A percentile compares a stretch with the other conserved stretches of the same genome.
Evolutionary conservation across 495 filamentous ascomycete genomes (phyloP).

Genomic region (Penicillium chermesinum): DNA sequence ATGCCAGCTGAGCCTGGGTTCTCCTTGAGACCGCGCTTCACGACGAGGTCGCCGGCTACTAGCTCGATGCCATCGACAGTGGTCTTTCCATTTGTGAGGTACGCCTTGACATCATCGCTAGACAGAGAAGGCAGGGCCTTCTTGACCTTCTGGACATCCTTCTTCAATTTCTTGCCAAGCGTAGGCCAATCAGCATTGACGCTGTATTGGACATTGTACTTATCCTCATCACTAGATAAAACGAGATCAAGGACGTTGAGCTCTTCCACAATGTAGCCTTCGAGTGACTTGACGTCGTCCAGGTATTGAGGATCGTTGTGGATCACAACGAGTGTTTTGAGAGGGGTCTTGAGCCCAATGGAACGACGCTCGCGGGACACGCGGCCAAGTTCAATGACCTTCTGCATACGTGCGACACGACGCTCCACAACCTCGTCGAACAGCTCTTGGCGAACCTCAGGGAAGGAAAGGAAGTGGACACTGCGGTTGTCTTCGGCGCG

Average conservation of each 20-base stretch:
- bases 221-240: constrained; percentile 78
- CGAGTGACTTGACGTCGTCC: constrained; percentile 77
- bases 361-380: constrained; percentile 79
- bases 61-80: constrained; percentile 79
- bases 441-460: constrained; percentile 78
- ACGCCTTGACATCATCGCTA: constrained; percentile 71
- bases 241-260: constrained; percentile 85
- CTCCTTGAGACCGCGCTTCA: constrained; percentile 72
- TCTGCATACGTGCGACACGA: constrained; percentile 85
- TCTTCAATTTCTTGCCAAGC: constrained; percentile 94
- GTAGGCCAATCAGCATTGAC: constrained; percentile 87
- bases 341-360: constrained; percentile 81
- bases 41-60: constrained; percentile 73
- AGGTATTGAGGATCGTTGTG: constrained; percentile 79
- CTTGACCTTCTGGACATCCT: constrained; percentile 83
- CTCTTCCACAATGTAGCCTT: constrained; percentile 83
- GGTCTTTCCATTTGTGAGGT: constrained; percentile 64
- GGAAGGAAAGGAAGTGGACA: constrained; percentile 90
- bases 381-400: constrained; percentile 84
- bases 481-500: constrained; percentile 68
- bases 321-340: constrained; percentile 87
- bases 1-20: constrained; percentile 61
- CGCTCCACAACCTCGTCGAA: constrained; percentile 85
- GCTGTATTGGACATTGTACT: constrained; percentile 87
- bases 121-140: constrained; percentile 78